A percentile compares a stretch with the other conserved stretches of the same genome.
Conservation (phyloP, 2,329 filamentous ascomycete species). For the Fusarium sp. region DNA sequence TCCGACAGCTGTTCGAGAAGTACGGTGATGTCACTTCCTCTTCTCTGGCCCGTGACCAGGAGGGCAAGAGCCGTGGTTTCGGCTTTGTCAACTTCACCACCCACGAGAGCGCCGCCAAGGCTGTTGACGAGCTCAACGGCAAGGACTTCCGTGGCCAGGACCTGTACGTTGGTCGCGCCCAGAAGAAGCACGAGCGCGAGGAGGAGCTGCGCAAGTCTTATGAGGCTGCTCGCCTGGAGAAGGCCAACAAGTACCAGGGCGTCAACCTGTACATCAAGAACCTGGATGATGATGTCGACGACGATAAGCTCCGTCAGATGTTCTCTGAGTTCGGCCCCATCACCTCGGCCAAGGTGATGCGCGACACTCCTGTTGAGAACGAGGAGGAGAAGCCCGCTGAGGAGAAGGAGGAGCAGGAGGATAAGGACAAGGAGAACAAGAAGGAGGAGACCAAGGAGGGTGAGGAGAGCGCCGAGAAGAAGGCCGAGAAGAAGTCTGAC, state of each 20-base stretch:
- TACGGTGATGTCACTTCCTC: conserved; percentile 96
- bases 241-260: conserved; percentile 98
- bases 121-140: conserved; percentile 92
- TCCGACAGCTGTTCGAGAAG: conserved; percentile 91
- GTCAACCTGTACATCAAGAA: conserved; percentile 99
- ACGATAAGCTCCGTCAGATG: conserved; percentile 95
- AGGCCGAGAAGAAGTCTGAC: conserved; percentile 67
- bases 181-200: conserved; percentile 99
- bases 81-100: conserved; percentile 96
- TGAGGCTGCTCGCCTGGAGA: conserved; percentile 96
- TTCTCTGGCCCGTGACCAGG: conserved; percentile 87
- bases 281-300: conserved; percentile 94
- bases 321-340: conserved; percentile 94
- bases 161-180: conserved; percentile 96
- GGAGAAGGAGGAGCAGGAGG: conserved; percentile 62
- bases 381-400: conserved; percentile 61
- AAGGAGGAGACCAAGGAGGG: conserved; percentile 61
- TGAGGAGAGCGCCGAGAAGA: conserved; percentile 64
- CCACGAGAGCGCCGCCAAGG: conserved; percentile 85
- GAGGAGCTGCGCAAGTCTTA: conserved; percentile 99
- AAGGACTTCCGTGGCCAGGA: conserved; percentile 94
- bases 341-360: conserved; percentile 99
- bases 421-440: conserved; percentile 59
- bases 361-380: conserved; percentile 73
- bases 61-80: conserved; percentile 94